Percentiles rank a stretch among this genome's conserved stretches.
phyloP scores from a whole-genome alignment of 23 red algal species.

The Cyanidiococcus yangmingshanensis region DNA sequence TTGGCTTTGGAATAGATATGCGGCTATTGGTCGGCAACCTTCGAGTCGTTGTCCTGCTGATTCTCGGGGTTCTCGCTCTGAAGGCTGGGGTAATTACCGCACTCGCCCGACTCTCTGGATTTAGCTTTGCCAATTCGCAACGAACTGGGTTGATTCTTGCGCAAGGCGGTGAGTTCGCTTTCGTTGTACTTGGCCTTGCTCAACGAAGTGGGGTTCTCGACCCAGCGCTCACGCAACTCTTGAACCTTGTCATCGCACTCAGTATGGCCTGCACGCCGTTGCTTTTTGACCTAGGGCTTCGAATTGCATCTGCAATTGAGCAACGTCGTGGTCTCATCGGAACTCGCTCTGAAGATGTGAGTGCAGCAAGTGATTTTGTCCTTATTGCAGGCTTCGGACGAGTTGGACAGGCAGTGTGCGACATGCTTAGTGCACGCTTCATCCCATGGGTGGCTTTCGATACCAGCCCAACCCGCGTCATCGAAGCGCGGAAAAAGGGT shows the following conservation, averaged over 20 bases:
- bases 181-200: constrained; percentile 87
- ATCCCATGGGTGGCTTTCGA: constrained; percentile 95
- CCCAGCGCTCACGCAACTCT: constrained; percentile 49
- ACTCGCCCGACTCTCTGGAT: constrained; percentile 46
- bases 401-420: constrained; percentile 91
- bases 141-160: constrained; percentile 81
- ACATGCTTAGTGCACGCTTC: constrained; percentile 82
- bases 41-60: constrained; percentile 47
- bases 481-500: constrained; percentile 74
- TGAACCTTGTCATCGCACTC: constrained; percentile 70
- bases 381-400: constrained; percentile 96
- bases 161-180: constrained; percentile 98
- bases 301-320: constrained; percentile 50
- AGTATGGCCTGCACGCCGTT: constrained; percentile 91
- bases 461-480: constrained; percentile 81
- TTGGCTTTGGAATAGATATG: constrained; percentile 89
- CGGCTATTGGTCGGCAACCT: constrained; percentile 63
- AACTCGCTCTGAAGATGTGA: constrained; percentile 66
- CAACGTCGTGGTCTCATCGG: constrained; percentile 78
- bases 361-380: constrained; percentile 87
- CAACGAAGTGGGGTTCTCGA: constrained; percentile 60
- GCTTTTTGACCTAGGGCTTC: constrained; percentile 47
- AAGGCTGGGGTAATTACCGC: constrained; percentile 81
- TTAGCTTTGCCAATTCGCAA: constrained; percentile 62
- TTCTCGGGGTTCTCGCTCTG: constrained; percentile 57